phyloP scores from a whole-genome alignment of 2,329 filamentous ascomycete genomes.

The Hymenoscyphus salicellus region DNA sequence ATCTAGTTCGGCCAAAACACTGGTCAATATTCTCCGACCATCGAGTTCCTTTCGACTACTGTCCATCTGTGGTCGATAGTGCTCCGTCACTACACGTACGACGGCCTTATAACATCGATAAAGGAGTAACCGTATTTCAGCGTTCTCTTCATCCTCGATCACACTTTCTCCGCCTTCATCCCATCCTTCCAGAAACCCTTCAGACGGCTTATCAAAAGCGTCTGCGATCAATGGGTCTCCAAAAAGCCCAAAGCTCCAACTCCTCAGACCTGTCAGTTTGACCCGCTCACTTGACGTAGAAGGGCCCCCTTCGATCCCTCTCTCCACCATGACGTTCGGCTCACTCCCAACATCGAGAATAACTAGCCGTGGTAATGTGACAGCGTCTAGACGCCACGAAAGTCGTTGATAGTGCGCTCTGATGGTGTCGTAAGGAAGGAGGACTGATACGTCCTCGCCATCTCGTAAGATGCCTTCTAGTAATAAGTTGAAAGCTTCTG shows the following conservation, averaged over 20 bases:
- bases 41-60: slow-evolving; percentile 51
- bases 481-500: slow-evolving; percentile 53
- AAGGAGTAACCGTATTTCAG: slow-evolving; percentile 48
- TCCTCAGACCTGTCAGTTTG: slow-evolving; percentile 49
- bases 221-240: slow-evolving; percentile 56
- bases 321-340: slow-evolving; percentile 47
- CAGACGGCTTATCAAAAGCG: slow-evolving; percentile 46
- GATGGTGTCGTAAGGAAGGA: slow-evolving; percentile 55
- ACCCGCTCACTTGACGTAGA: slow-evolving; percentile 13
- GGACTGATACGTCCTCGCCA: slow-evolving; percentile 57
- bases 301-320: slow-evolving; percentile 13
- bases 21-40: slow-evolving; percentile 50
- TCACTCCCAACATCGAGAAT: slow-evolving; percentile 53
- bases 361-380: slow-evolving; percentile 52
- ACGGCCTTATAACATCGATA: slow-evolving; percentile 59
- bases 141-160: slow-evolving; percentile 45
- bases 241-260: slow-evolving; percentile 59
- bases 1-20: slow-evolving; percentile 47
- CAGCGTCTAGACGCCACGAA: slow-evolving; percentile 48
- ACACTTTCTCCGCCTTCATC: slow-evolving; percentile 29
- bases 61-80: slow-evolving; percentile 50
- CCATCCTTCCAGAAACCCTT: slow-evolving; percentile 49
- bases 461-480: slow-evolving; percentile 57
- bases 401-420: slow-evolving; percentile 51
- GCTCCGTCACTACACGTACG: slow-evolving; percentile 51